Evolutionary conservation across 305 asterid species (phyloP).

Genomic region (Galium porrigens): DNA sequence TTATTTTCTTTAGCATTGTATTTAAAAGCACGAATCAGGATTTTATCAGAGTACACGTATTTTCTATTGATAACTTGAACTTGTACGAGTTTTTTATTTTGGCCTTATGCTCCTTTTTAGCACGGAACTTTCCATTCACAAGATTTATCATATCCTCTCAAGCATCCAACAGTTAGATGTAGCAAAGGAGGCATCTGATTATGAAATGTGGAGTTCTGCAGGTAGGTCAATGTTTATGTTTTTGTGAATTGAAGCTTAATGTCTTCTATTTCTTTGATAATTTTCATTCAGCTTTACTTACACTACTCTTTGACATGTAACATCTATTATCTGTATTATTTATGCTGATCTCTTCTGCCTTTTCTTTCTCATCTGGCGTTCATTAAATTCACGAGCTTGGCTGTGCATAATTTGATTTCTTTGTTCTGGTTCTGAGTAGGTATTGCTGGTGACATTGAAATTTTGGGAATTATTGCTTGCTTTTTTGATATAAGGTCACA

Average conservation of each 20-base stretch:
- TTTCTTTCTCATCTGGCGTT: background rate
- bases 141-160: slow-evolving; percentile 47
- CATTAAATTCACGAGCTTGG: background rate
- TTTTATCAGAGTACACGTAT: background rate
- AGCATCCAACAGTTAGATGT: slow-evolving; percentile 40
- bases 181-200: slow-evolving; percentile 25
- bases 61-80: background rate
- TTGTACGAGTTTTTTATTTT: slow-evolving; percentile 1
- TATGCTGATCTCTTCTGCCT: background rate
- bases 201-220: slow-evolving; percentile 50
- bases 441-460: background rate
- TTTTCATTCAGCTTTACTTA: background rate
- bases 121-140: slow-evolving; percentile 48
- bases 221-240: slow-evolving; percentile 43
- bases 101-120: slow-evolving; percentile 27
- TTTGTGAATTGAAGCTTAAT: background rate
- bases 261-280: background rate
- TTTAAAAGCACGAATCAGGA: too few species aligned
- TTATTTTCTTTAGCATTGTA: background rate
- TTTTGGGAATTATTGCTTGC: too few species aligned
- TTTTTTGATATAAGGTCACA: background rate
- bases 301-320: background rate
- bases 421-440: background rate
- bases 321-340: background rate
- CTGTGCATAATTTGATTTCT: background rate